A percentile compares a stretch with the other conserved stretches of the same genome.
phyloP scores from a whole-genome alignment of 78 protist species.

The Chrysochromulina tobinii region DNA sequence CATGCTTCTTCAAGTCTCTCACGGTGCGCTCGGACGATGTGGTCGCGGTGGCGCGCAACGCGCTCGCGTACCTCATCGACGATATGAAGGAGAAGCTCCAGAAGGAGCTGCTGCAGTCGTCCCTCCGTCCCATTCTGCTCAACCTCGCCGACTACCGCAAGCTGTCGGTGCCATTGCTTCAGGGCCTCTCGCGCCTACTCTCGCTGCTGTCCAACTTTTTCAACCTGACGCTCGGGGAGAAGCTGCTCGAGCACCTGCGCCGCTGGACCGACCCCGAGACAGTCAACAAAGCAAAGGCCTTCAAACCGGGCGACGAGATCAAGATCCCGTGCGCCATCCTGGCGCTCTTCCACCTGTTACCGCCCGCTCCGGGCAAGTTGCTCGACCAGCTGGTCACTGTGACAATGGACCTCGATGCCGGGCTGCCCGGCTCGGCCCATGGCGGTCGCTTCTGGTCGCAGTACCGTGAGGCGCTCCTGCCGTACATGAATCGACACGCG shows the following conservation, averaged over 20 bases:
- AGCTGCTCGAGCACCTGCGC: slow-evolving; percentile 81
- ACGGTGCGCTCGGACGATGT: not conserved
- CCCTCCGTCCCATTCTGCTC: slow-evolving; percentile 82
- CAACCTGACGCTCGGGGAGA: slow-evolving; percentile 86
- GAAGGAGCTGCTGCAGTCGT: slow-evolving; percentile 78
- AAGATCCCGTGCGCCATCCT: slow-evolving; percentile 71
- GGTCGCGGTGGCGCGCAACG: not conserved
- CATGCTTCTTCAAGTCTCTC: slow-evolving; percentile 35
- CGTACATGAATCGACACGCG: slow-evolving; percentile 74
- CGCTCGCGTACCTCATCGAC: slow-evolving; percentile 16
- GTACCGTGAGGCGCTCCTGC: slow-evolving; percentile 74
- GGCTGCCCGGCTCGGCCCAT: not conserved
- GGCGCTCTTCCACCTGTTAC: slow-evolving; percentile 82
- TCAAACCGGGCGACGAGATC: slow-evolving; percentile 31
- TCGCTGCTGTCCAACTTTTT: slow-evolving; percentile 76
- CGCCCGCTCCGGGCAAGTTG: slow-evolving; percentile 75
- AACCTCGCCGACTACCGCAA: slow-evolving; percentile 74
- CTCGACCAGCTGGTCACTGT: slow-evolving; percentile 55
- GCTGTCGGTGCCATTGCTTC: slow-evolving; percentile 75
- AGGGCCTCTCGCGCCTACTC: slow-evolving; percentile 78
- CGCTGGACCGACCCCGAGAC: slow-evolving; percentile 71
- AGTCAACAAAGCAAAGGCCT: not conserved
- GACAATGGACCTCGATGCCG: slow-evolving; percentile 61
- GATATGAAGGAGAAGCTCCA: slow-evolving; percentile 47
- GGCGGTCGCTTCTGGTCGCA: slow-evolving; percentile 18